Conservation (phyloP, 2,329 filamentous ascomycete species). For the Sclerotinia glacialis region DNA sequence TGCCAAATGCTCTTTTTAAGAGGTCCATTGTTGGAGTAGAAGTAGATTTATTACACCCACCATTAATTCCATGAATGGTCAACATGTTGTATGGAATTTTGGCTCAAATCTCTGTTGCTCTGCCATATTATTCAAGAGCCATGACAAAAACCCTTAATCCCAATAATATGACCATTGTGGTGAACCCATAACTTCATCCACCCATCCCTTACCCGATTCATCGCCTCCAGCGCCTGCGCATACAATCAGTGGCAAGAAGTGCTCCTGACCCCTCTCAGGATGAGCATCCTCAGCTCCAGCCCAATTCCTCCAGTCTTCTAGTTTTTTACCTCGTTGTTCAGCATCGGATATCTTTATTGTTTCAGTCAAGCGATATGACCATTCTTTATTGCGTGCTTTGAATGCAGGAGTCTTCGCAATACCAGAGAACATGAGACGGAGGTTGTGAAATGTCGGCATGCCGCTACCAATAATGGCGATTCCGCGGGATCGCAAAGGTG, state of each 20-base stretch:
- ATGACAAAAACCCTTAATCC: slow-evolving; percentile 16
- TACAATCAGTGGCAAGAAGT: slow-evolving; percentile 59
- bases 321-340: slow-evolving; percentile 43
- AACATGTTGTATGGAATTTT: no score
- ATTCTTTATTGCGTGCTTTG: slow-evolving; percentile 57
- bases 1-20: not conserved
- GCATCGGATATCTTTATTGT: slow-evolving; percentile 38
- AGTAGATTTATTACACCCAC: not conserved
- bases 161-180: slow-evolving; percentile 33
- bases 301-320: slow-evolving; percentile 48
- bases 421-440: slow-evolving; percentile 50
- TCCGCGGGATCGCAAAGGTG: slow-evolving; percentile 63
- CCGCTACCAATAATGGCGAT: slow-evolving; percentile 69
- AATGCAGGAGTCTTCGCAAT: slow-evolving; percentile 54
- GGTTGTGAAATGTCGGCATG: slow-evolving; percentile 68
- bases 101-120: not conserved
- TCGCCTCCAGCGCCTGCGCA: slow-evolving; percentile 53
- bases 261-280: slow-evolving; percentile 55
- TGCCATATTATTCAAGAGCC: not conserved
- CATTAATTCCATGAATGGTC: not conserved
- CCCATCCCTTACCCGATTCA: slow-evolving; percentile 42
- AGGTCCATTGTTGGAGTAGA: not conserved
- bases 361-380: slow-evolving; percentile 44
- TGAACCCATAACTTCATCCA: slow-evolving; percentile 26
- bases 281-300: slow-evolving; percentile 58